Percentiles rank a stretch among this genome's conserved stretches.
phyloP scores from a whole-genome alignment of 257 asterid genomes.

The Anisodus acutangulus region DNA sequence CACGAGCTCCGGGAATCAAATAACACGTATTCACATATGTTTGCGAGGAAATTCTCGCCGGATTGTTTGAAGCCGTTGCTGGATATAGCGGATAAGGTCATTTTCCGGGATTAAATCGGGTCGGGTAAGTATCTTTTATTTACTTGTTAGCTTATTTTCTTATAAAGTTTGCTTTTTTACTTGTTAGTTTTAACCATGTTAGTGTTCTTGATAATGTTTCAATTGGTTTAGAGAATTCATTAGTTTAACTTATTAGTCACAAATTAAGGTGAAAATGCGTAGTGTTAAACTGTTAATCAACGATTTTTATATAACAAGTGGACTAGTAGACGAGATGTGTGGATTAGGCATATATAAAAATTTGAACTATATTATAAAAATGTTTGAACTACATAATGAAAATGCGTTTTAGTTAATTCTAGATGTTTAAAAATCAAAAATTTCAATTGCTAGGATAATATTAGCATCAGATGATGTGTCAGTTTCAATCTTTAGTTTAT shows the following conservation, averaged over 20 bases:
- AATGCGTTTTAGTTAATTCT: not conserved
- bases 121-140: conserved; percentile 44
- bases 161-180: not conserved
- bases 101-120: conserved; percentile 55
- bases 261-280: not conserved
- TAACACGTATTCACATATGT: conserved; percentile 57
- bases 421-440: not conserved
- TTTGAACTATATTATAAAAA: no score
- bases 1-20: conserved; percentile 50
- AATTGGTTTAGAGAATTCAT: not conserved
- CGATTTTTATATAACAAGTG: not conserved
- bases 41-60: conserved; percentile 75
- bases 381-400: not conserved
- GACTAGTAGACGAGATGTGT: not conserved
- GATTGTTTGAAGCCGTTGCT: conserved; percentile 73
- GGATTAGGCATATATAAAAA: no score
- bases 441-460: not conserved
- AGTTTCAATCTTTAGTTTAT: not conserved
- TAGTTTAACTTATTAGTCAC: not conserved
- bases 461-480: not conserved
- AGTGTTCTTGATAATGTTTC: not conserved
- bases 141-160: not conserved
- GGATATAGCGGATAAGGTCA: conserved; percentile 54
- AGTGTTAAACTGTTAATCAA: not conserved
- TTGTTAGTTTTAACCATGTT: not conserved